These are phyloP conservation scores for Alternaria burnsii DNA, from an alignment of 2,329 filamentous ascomycete genomes.

Conservation along the genomic window DNA sequence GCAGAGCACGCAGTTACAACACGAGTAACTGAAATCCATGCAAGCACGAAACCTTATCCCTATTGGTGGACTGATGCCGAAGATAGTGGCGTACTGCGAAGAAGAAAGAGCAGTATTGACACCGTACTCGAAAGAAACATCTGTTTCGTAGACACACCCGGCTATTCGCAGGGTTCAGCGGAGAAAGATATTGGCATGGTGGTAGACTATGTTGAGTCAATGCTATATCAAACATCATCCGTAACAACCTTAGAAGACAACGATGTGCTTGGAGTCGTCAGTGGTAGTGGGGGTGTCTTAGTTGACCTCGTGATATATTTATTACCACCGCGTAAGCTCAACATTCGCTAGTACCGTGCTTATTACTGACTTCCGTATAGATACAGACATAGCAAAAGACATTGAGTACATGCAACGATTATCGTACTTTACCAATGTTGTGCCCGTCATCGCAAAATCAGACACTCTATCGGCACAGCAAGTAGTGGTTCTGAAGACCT, in stretches of 20 bases:
- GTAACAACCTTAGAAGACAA: slow-evolving; percentile 71
- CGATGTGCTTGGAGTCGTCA: slow-evolving; percentile 79
- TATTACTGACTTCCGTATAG: slow-evolving; percentile 38
- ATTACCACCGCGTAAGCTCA: slow-evolving; percentile 70
- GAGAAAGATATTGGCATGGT: slow-evolving; percentile 40
- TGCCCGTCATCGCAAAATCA: slow-evolving; percentile 80
- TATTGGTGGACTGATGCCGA: slow-evolving; percentile 88
- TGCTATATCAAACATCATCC: slow-evolving; percentile 69
- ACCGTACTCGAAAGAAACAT: slow-evolving; percentile 87
- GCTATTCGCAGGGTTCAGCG: slow-evolving; percentile 60
- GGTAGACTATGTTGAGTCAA: slow-evolving; percentile 76
- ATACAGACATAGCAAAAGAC: slow-evolving; percentile 62
- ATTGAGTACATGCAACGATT: slow-evolving; percentile 76
- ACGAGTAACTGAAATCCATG: slow-evolving; percentile 53
- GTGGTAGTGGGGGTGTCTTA: slow-evolving; percentile 81
- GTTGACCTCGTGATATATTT: slow-evolving; percentile 89
- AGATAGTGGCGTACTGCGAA: slow-evolving; percentile 66
- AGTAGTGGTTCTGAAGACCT: slow-evolving; percentile 66
- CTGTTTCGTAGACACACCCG: slow-evolving; percentile 89
- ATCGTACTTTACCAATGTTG: slow-evolving; percentile 78
- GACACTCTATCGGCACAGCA: slow-evolving; percentile 72
- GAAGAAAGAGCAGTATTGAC: slow-evolving; percentile 74
- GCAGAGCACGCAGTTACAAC: slow-evolving; percentile 30
- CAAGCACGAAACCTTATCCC: slow-evolving; percentile 71
- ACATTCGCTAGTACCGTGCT: background rate